A percentile compares a stretch with the other conserved stretches of the same genome.
Evolutionary conservation across 768 basidiomycete species (phyloP).

Genomic region (Mycena floridula): DNA sequence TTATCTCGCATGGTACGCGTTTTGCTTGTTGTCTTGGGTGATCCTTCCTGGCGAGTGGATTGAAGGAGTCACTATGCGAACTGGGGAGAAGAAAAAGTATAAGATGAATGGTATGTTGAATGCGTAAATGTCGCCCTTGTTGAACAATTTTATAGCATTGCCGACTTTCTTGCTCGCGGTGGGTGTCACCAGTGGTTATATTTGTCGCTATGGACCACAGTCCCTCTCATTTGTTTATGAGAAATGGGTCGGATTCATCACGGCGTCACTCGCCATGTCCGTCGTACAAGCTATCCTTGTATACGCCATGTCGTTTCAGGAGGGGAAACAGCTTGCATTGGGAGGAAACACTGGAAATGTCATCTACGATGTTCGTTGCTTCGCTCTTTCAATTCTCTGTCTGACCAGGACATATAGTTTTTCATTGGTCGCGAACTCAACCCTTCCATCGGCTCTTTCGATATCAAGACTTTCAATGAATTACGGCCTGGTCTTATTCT

Average conservation of each 20-base stretch:
- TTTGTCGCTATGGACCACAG: constrained; percentile 67
- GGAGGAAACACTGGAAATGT: constrained; percentile 87
- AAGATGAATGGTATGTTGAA: constrained; percentile 81
- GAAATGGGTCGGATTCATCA: constrained; percentile 85
- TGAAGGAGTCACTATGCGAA: constrained; percentile 64
- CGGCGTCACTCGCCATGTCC: constrained; percentile 77
- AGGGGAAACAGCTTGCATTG: constrained; percentile 70
- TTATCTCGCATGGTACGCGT: constrained; percentile 87
- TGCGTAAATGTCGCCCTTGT: no score
- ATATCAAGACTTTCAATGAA: constrained; percentile 70
- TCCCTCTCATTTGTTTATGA: constrained; percentile 88
- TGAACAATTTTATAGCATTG: constrained; percentile 53
- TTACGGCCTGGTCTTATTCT: constrained; percentile 86
- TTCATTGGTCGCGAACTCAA: constrained; percentile 94
- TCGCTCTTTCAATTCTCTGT: not conserved
- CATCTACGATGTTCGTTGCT: constrained; percentile 65
- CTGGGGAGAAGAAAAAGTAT: constrained; percentile 74
- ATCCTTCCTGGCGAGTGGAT: constrained; percentile 71
- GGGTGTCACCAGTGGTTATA: constrained; percentile 61
- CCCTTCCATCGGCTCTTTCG: constrained; percentile 71
- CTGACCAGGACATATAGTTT: constrained; percentile 45
- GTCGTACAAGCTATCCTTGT: constrained; percentile 66
- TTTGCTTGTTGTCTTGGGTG: constrained; percentile 73
- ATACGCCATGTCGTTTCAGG: constrained; percentile 64
- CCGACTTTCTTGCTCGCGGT: constrained; percentile 79